phyloP scores from a whole-genome alignment of 2,329 filamentous ascomycete genomes.

The Arachnopeziza araneosa region DNA sequence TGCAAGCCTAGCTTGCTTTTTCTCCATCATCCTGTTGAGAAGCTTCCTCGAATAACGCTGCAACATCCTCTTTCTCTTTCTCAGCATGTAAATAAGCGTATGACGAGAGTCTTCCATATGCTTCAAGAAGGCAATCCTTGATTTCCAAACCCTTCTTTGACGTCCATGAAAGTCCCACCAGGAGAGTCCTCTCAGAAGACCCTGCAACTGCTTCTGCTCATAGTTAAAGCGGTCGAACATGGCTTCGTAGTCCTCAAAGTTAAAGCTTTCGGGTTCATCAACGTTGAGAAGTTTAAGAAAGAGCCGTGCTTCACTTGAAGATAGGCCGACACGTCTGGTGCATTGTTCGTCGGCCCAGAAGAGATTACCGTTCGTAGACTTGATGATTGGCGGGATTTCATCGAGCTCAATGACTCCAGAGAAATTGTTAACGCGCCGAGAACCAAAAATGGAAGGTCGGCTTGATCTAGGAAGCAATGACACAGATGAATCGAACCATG shows the following conservation, averaged over 20 bases:
- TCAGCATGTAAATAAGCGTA: slow-evolving; percentile 22
- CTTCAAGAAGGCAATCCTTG: slow-evolving; percentile 20
- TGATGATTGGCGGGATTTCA: slow-evolving; percentile 22
- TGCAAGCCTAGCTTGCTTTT: background rate
- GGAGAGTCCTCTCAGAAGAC: slow-evolving; percentile 9
- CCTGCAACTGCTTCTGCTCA: slow-evolving; percentile 14
- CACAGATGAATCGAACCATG: background rate
- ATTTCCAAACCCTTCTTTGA: slow-evolving; percentile 15
- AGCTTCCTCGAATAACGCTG: slow-evolving; percentile 12
- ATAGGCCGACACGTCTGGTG: slow-evolving; percentile 20
- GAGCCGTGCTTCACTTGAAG: slow-evolving; percentile 18
- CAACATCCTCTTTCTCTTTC: slow-evolving; percentile 19
- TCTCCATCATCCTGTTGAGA: slow-evolving; percentile 4
- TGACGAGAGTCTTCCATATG: slow-evolving; percentile 20
- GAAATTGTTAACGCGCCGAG: slow-evolving; percentile 2
- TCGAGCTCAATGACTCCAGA: slow-evolving; percentile 16
- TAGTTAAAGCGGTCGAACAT: slow-evolving; percentile 21
- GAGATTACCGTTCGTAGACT: slow-evolving; percentile 21
- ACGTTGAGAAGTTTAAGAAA: slow-evolving; percentile 19
- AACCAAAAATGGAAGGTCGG: slow-evolving; percentile 4
- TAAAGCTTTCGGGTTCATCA: slow-evolving; percentile 17
- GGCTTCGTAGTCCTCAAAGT: slow-evolving; percentile 19
- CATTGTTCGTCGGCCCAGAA: slow-evolving; percentile 24
- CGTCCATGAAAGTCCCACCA: slow-evolving; percentile 14
- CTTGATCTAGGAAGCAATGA: slow-evolving; percentile 7